Percentiles rank a stretch among this genome's conserved stretches.
Conservation (phyloP, 768 basidiomycete species). For the Hysterangium stoloniferum region DNA sequence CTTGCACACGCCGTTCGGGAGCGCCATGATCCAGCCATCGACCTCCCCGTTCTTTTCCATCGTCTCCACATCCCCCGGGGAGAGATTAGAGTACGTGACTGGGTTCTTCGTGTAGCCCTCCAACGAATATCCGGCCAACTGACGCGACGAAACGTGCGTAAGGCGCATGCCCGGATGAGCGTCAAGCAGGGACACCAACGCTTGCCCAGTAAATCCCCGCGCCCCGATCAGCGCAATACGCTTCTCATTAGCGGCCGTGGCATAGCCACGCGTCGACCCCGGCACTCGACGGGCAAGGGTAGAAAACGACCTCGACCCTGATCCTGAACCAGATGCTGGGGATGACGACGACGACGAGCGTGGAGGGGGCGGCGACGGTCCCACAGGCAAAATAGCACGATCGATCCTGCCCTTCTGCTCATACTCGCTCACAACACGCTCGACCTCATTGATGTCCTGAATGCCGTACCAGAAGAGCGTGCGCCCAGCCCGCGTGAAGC, state of each 20-base stretch:
- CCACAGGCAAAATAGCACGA: slow-evolving; percentile 84
- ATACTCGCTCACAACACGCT: slow-evolving; percentile 61
- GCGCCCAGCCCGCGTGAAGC: slow-evolving; percentile 90
- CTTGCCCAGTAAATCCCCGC: slow-evolving; percentile 91
- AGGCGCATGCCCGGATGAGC: slow-evolving; percentile 83
- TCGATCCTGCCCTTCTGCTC: slow-evolving; percentile 79
- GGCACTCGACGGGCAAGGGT: slow-evolving; percentile 45
- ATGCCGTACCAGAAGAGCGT: slow-evolving; percentile 98
- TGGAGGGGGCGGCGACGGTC: slow-evolving; percentile 57
- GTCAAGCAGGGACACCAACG: slow-evolving; percentile 80
- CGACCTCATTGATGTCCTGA: slow-evolving; percentile 85
- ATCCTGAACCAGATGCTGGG: slow-evolving; percentile 12
- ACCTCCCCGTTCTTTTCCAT: slow-evolving; percentile 89
- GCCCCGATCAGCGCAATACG: slow-evolving; percentile 93
- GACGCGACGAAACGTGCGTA: slow-evolving; percentile 94
- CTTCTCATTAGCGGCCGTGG: slow-evolving; percentile 65
- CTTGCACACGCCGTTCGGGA: slow-evolving; percentile 96
- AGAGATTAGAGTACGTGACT: slow-evolving; percentile 76
- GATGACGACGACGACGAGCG: slow-evolving; percentile 25
- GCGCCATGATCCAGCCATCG: slow-evolving; percentile 98
- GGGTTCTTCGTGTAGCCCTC: slow-evolving; percentile 71
- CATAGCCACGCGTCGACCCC: slow-evolving; percentile 65
- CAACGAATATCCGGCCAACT: slow-evolving; percentile 77
- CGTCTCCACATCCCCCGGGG: slow-evolving; percentile 64
- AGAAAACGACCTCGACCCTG: slow-evolving; percentile 50